These are phyloP conservation scores for Picea sitchensis DNA, from an alignment of 75 land plant species.

Conservation along the genomic window DNA sequence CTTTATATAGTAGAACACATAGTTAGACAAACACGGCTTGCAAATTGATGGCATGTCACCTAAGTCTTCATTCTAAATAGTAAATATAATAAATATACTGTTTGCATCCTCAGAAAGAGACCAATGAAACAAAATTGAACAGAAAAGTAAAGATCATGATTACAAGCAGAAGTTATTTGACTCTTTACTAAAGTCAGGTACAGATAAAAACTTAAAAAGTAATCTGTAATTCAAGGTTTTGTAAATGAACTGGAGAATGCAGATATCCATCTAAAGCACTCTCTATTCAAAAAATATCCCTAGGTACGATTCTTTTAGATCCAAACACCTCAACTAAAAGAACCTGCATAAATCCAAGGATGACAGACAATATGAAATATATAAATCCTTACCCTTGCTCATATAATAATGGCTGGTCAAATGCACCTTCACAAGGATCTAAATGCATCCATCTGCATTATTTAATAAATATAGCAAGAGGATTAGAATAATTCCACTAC, in stretches of 20 bases:
- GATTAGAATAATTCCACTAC: background rate
- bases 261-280: background rate
- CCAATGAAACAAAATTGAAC: background rate
- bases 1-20: conserved; percentile 27
- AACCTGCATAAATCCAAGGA: background rate
- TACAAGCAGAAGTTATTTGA: background rate
- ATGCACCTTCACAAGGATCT: conserved; percentile 91
- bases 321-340: background rate
- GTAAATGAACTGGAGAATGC: background rate
- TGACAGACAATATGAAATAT: background rate
- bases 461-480: background rate
- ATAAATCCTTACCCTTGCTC: conserved; percentile 72
- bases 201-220: background rate
- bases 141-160: background rate
- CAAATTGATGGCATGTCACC: background rate
- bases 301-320: background rate
- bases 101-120: background rate
- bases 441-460: conserved; percentile 90
- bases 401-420: conserved; percentile 86
- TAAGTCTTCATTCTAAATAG: background rate
- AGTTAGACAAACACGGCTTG: conserved; percentile 6
- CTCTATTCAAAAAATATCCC: background rate
- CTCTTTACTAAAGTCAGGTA: background rate
- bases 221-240: background rate
- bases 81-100: background rate